Conservation (phyloP, 2,329 filamentous ascomycete genomes). For the Huntiella bhutanensis region DNA sequence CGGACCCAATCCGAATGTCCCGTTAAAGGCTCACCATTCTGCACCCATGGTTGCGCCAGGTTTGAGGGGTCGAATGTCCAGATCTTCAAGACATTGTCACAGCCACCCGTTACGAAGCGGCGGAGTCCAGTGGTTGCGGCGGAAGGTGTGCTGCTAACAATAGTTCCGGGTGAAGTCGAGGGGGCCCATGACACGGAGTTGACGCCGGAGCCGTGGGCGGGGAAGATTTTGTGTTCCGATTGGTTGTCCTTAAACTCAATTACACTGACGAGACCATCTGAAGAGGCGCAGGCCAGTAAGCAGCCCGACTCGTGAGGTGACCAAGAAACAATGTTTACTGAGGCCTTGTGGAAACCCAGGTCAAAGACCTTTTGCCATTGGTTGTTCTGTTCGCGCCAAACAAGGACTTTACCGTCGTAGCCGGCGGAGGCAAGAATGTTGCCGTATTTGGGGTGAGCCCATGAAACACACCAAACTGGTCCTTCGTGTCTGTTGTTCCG, state of each 20-base stretch:
- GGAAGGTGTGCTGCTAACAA: slow-evolving; percentile 52
- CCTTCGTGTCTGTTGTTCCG: slow-evolving; percentile 61
- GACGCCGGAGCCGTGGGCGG: slow-evolving; percentile 80
- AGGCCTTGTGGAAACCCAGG: slow-evolving; percentile 83
- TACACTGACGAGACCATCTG: slow-evolving; percentile 81
- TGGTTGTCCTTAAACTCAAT: slow-evolving; percentile 94
- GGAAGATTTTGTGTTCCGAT: slow-evolving; percentile 78
- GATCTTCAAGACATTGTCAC: slow-evolving; percentile 83
- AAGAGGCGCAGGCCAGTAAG: slow-evolving; percentile 82
- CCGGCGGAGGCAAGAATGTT: slow-evolving; percentile 90
- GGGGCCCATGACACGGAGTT: slow-evolving; percentile 96
- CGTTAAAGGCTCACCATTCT: slow-evolving; percentile 43
- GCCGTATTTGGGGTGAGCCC: slow-evolving; percentile 97
- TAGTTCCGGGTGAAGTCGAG: slow-evolving; percentile 61
- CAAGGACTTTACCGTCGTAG: slow-evolving; percentile 95
- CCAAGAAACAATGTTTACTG: slow-evolving; percentile 93
- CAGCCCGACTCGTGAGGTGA: slow-evolving; percentile 93
- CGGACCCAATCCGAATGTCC: slow-evolving; percentile 95
- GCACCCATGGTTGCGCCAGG: slow-evolving; percentile 40
- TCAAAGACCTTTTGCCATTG: slow-evolving; percentile 80
- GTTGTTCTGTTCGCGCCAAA: slow-evolving; percentile 78
- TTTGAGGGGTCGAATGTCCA: slow-evolving; percentile 53
- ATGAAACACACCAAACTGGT: slow-evolving; percentile 92
- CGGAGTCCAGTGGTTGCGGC: slow-evolving; percentile 45
- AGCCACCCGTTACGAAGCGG: slow-evolving; percentile 85